Conservation (phyloP, 768 basidiomycete genomes). For the Mycena floridula region DNA sequence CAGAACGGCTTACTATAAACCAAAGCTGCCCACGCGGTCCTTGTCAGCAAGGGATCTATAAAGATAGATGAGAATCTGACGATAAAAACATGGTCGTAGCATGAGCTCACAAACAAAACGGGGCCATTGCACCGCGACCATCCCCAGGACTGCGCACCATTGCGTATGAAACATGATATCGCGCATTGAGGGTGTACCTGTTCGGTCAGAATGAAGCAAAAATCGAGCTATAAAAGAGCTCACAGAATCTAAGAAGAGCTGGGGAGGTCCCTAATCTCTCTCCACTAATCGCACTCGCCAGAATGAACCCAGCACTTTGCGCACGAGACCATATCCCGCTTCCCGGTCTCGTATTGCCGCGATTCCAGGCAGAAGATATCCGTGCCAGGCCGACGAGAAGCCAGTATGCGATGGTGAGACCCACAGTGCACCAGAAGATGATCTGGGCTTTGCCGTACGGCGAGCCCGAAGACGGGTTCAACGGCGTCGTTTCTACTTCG, state of each 20-base stretch:
- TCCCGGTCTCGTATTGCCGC: constrained; percentile 56
- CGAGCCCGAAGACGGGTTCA: constrained; percentile 47
- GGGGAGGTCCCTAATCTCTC: constrained; percentile 81
- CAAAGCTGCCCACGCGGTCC: constrained; percentile 85
- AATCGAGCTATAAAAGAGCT: constrained; percentile 21
- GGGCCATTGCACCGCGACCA: constrained; percentile 97
- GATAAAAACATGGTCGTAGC: constrained; percentile 4
- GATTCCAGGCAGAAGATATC: constrained; percentile 78
- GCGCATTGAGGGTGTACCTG: constrained; percentile 87
- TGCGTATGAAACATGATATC: constrained; percentile 93
- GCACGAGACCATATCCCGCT: constrained; percentile 63
- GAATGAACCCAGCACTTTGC: constrained; percentile 81
- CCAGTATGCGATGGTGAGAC: constrained; percentile 77
- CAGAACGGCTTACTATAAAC: constrained; percentile 50
- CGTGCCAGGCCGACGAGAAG: constrained; percentile 74
- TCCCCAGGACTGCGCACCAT: constrained; percentile 82
- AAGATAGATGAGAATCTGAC: constrained; percentile 7
- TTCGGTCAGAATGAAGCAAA: constrained; percentile 5
- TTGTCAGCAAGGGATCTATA: constrained; percentile 83
- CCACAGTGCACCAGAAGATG: constrained; percentile 72
- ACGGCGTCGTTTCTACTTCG: constrained; percentile 71
- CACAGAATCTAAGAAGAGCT: constrained; percentile 85
- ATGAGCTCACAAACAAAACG: constrained; percentile 74
- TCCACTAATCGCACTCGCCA: constrained; percentile 91
- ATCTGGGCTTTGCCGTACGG: constrained; percentile 63